Evolutionary conservation across 495 filamentous ascomycete species (phyloP).

Genomic region (Penicillium cosmopolitanum): DNA sequence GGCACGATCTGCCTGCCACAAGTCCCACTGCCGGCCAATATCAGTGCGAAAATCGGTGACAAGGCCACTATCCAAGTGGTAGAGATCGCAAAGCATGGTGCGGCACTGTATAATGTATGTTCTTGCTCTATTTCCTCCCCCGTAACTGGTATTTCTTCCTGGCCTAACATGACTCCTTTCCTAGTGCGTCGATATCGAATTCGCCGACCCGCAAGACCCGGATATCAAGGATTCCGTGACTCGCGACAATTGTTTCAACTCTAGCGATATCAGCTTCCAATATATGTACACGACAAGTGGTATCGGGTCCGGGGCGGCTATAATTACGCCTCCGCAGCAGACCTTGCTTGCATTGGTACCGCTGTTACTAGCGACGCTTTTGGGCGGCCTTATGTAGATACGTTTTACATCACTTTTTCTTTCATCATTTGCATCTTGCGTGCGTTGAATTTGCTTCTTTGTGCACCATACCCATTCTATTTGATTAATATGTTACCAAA

Average conservation of each 20-base stretch:
- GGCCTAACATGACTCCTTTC: not conserved
- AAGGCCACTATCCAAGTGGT: slow-evolving; percentile 95
- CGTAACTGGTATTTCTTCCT: no score
- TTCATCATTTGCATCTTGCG: slow-evolving; percentile 24
- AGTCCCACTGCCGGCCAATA: slow-evolving; percentile 79
- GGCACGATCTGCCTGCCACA: slow-evolving; percentile 90
- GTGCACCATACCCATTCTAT: slow-evolving; percentile 28
- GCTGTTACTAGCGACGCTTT: slow-evolving; percentile 24
- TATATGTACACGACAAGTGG: slow-evolving; percentile 70
- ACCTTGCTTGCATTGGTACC: slow-evolving; percentile 26
- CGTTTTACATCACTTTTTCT: slow-evolving; percentile 1
- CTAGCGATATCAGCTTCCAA: slow-evolving; percentile 70
- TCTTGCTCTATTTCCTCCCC: not conserved
- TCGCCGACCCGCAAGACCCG: slow-evolving; percentile 70
- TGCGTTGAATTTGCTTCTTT: slow-evolving; percentile 20
- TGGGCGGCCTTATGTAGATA: slow-evolving; percentile 35
- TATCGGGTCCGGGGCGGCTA: slow-evolving; percentile 52
- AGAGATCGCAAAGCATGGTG: slow-evolving; percentile 87
- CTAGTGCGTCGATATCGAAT: slow-evolving; percentile 90
- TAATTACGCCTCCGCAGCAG: slow-evolving; percentile 21
- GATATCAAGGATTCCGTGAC: slow-evolving; percentile 66
- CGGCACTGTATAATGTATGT: slow-evolving; percentile 87
- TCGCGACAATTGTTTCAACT: slow-evolving; percentile 83
- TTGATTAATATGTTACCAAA: slow-evolving; percentile 17
- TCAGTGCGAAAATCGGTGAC: slow-evolving; percentile 75